Base-by-base conservation (phyloP, 345 rosid genomes). In the Turritis glabra region DNA sequence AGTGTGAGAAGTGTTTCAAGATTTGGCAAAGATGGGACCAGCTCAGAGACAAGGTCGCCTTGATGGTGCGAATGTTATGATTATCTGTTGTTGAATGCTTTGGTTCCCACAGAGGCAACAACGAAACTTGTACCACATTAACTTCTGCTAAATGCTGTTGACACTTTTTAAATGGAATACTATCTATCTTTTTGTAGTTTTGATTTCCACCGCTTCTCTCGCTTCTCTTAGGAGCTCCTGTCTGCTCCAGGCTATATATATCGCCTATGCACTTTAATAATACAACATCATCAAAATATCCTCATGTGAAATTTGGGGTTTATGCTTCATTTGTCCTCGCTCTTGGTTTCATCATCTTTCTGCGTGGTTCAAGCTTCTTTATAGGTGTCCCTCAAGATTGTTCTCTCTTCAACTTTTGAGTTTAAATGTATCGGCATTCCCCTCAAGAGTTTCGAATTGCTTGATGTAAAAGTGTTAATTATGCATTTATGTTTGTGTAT, bases 21-120 rank as follows among this genome's bases (percentile, higher is more conserved):
- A 80, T 80, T 92, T 53, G 94, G 91, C 69, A 92, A 88, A 78
- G 97, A 95, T 80, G 84, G 77, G 50, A 88, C 86, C 80, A 87
- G 89, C 58, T 60, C 76, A 5, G 78, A 37, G 81, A 79, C 83
- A 51, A 84, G 83, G 71, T 87, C 95, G 17, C 97, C 97, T 66
- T 90, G 88, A 90, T 76, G 80, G 82, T 79, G 80, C 71, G 3
- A 88, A 83, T 70, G 82, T 86, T 83, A n/a, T 61, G 54, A 30
- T 76, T n/a, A 32, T 59, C 5, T n/a, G 54, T 37, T 51, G 63
- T 41, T 52, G 32, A 25, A 30, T 76, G 23, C 57, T 61, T 52
- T 38, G 37, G 38, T 51, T 30, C 69, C 69, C 64, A 29, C n/a
- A 68, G 38, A 52, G 57, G 69, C 56, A 51, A 76, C 64, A 61